phyloP scores from a whole-genome alignment of 1,284 basidiomycete genomes.

The Kwoniella shivajii region DNA sequence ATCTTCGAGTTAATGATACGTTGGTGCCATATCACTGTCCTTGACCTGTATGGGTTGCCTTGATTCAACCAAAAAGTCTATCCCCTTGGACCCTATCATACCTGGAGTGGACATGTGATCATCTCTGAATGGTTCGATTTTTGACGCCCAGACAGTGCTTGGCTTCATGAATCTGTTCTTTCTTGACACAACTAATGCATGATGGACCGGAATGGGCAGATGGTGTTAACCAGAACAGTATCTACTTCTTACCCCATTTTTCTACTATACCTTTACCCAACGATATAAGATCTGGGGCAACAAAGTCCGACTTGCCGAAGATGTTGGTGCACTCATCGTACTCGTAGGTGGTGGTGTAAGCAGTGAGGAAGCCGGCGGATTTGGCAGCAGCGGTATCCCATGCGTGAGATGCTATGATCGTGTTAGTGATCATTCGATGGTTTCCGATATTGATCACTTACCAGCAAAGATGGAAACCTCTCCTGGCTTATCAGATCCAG shows the following conservation, averaged over 20 bases:
- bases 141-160: too few species aligned
- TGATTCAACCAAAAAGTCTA: too few species aligned
- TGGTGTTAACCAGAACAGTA: too few species aligned
- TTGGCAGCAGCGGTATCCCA: conserved; percentile 38
- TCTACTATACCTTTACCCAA: conserved; percentile 35
- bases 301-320: conserved; percentile 35
- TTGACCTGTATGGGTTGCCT: too few species aligned
- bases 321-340: conserved; percentile 30
- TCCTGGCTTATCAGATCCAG: conserved; percentile 30
- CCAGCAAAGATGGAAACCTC: conserved; percentile 39
- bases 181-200: too few species aligned
- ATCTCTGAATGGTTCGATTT: too few species aligned
- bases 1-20: too few species aligned
- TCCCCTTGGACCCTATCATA: too few species aligned
- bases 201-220: too few species aligned
- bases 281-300: conserved; percentile 23
- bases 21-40: too few species aligned
- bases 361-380: conserved; percentile 31
- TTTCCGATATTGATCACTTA: conserved; percentile 8
- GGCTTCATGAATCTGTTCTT: too few species aligned
- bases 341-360: conserved; percentile 40
- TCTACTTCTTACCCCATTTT: conserved; percentile 38
- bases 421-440: not conserved
- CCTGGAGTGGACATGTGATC: too few species aligned
- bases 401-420: conserved; percentile 26